Evolutionary conservation across 2,329 filamentous ascomycete species (phyloP).

Genomic region (Elsinoe arachidis): DNA sequence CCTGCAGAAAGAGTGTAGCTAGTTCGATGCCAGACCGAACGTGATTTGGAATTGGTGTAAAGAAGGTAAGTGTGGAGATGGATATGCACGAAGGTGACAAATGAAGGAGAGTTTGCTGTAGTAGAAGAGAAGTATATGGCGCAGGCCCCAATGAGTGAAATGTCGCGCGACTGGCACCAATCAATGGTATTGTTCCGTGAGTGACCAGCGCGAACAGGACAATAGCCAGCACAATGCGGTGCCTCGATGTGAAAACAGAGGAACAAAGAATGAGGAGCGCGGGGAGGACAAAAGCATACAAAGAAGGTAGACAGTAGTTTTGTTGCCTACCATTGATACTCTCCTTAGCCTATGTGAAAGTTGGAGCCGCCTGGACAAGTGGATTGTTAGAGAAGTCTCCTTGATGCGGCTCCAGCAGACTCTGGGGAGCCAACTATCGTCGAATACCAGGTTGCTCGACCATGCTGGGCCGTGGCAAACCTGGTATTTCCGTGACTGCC

Average conservation of each 20-base stretch:
- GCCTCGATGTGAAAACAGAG: neutral
- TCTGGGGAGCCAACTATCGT: constrained; percentile 4
- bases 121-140: neutral
- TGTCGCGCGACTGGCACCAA: neutral
- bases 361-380: neutral
- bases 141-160: neutral
- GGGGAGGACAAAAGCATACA: neutral
- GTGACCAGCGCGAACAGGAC: constrained; percentile 9
- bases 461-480: neutral
- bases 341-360: neutral
- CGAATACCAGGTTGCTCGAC: neutral
- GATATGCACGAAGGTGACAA: neutral
- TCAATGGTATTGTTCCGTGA: constrained; percentile 5
- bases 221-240: neutral
- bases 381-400: constrained; percentile 2
- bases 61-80: neutral
- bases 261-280: neutral
- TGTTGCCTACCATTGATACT: constrained; percentile 8
- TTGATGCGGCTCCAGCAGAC: neutral
- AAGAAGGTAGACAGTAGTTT: neutral
- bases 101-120: constrained; percentile 1
- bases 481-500: neutral
- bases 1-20: neutral
- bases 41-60: neutral
- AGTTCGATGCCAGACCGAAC: neutral